phyloP scores from a whole-genome alignment of 1,284 basidiomycete species.

The Fomitiporia mediterranea region DNA sequence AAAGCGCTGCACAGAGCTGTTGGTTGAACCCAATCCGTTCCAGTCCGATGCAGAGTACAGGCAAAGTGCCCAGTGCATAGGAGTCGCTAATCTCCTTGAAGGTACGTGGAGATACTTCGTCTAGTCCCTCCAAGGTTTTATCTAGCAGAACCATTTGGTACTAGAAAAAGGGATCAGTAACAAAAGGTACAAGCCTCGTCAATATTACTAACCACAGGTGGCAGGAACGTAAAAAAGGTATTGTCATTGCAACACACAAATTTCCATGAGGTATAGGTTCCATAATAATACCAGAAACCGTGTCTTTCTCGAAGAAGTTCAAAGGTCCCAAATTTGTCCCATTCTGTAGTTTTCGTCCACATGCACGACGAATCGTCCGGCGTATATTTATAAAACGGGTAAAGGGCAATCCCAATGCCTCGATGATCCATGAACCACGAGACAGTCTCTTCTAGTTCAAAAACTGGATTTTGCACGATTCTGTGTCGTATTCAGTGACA shows the following conservation, averaged over 20 bases:
- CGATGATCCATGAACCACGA: neutral
- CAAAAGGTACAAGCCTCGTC: too few species aligned
- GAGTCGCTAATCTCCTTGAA: neutral
- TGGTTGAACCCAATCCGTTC: conserved; percentile 10
- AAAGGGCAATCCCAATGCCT: neutral
- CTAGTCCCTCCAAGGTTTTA: neutral
- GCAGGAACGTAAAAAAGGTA: neutral
- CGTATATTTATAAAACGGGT: neutral
- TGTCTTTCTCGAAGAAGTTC: neutral
- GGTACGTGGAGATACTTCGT: conserved; percentile 2
- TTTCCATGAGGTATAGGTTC: neutral
- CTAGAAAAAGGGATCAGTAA: neutral
- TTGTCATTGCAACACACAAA: neutral
- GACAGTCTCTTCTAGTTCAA: neutral
- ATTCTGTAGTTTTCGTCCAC: neutral
- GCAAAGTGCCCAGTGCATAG: neutral
- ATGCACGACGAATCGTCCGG: too few species aligned
- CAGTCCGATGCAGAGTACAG: neutral
- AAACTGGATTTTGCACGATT: neutral
- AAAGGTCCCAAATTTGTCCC: neutral
- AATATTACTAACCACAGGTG: neutral
- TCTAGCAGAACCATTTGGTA: neutral
- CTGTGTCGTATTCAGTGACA: neutral
- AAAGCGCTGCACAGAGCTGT: neutral
- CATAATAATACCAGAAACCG: conserved; percentile 8